Percentiles rank a stretch among this genome's conserved stretches.
These are phyloP conservation scores for Odonthalia washingtoniensis DNA, from an alignment of 31 red algal genomes.

Conservation along the genomic window DNA sequence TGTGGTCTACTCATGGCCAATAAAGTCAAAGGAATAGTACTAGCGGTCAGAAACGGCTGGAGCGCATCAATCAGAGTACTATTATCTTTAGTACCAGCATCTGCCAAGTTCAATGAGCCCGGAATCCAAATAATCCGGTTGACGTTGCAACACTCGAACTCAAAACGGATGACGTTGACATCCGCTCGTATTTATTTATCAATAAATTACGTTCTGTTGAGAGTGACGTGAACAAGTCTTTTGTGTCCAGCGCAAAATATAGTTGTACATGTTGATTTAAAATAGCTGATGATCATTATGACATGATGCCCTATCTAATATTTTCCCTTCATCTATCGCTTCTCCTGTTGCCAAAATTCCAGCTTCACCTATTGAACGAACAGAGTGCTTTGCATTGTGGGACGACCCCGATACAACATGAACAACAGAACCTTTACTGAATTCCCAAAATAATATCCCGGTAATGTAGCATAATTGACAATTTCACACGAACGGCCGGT, in stretches of 20 bases:
- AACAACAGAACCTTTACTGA: not conserved
- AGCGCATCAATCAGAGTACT: too few species aligned
- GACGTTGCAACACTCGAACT: too few species aligned
- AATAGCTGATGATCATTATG: not conserved
- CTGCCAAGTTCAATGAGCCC: too few species aligned
- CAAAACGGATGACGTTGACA: too few species aligned
- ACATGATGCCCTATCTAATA: not conserved
- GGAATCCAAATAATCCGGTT: too few species aligned
- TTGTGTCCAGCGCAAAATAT: constrained; percentile 2
- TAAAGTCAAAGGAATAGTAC: too few species aligned
- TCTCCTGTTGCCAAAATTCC: constrained; percentile 1
- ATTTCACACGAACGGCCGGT: not conserved
- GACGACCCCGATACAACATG: not conserved
- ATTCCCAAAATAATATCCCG: not conserved
- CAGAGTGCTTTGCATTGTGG: not conserved
- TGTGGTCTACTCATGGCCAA: too few species aligned
- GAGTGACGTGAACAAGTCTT: not conserved
- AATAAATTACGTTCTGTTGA: not conserved
- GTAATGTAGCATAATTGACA: constrained; percentile 16
- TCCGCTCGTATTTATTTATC: not conserved
- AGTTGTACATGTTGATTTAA: not conserved
- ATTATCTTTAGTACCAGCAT: too few species aligned
- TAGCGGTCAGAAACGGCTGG: too few species aligned
- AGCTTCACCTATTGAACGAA: not conserved
- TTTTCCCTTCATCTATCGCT: constrained; percentile 17